Percentiles rank a stretch among this genome's conserved stretches.
Evolutionary conservation across 2,329 filamentous ascomycete species (phyloP).

Genomic region (Magnaporthiopsis rhizophila): DNA sequence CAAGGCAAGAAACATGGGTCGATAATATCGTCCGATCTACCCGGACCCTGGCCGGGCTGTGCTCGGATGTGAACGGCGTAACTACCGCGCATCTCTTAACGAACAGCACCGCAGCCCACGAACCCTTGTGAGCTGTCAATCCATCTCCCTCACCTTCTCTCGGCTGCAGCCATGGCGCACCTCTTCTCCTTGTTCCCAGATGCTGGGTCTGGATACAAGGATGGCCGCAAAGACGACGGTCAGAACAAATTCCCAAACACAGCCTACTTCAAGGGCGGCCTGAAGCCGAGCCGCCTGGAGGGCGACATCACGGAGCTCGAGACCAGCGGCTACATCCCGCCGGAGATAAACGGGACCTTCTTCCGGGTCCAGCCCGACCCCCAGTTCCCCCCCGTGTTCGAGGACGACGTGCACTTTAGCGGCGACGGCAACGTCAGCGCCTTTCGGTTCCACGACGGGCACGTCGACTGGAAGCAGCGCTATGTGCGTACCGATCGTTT

Average conservation of each 20-base stretch:
- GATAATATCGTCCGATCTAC: not conserved
- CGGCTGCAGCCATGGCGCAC: constrained; percentile 13
- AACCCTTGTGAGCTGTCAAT: not conserved
- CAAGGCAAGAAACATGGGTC: not conserved
- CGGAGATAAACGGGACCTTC: constrained; percentile 37
- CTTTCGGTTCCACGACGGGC: constrained; percentile 29
- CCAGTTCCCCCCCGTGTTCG: constrained; percentile 44
- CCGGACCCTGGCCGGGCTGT: too few relatives aligned
- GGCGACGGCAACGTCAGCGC: constrained; percentile 31
- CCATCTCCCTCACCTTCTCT: not conserved
- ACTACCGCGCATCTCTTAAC: too few relatives aligned
- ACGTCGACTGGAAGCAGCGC: constrained; percentile 33
- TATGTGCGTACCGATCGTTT: constrained; percentile 33
- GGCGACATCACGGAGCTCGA: constrained; percentile 16
- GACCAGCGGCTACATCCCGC: constrained; percentile 26
- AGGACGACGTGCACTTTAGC: constrained; percentile 37
- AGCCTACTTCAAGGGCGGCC: constrained; percentile 9
- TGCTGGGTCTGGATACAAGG: constrained; percentile 14
- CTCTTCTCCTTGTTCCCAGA: constrained; percentile 15
- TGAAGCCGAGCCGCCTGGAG: constrained; percentile 11
- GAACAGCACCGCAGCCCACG: not conserved
- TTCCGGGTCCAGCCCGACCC: constrained; percentile 45
- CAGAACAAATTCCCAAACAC: constrained; percentile 15
- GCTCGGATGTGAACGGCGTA: not conserved
- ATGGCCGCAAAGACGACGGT: constrained; percentile 13